phyloP scores from a whole-genome alignment of 345 rosid genomes.

The Brassica cretica region DNA sequence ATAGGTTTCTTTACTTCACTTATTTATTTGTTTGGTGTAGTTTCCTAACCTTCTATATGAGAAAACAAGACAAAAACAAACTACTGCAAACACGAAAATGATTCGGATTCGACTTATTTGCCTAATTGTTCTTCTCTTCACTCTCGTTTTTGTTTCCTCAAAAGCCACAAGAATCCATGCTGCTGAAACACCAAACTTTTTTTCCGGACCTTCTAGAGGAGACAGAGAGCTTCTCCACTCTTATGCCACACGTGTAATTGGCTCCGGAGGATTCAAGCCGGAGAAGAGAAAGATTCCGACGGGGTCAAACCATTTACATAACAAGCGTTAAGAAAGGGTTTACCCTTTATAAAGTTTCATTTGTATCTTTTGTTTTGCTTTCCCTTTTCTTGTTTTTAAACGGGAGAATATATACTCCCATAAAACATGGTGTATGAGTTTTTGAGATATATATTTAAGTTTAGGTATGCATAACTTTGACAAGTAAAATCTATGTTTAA shows the following conservation, averaged over 20 bases:
- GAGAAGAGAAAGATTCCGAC: constrained; percentile 36
- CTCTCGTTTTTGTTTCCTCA: constrained; percentile 1
- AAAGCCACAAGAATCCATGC: constrained; percentile 15
- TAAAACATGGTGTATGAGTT: not conserved
- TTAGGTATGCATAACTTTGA: not conserved
- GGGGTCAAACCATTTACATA: constrained; percentile 38
- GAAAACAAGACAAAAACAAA: not conserved
- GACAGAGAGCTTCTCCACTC: constrained; percentile 8
- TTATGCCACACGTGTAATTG: constrained; percentile 3
- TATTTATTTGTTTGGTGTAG: not conserved
- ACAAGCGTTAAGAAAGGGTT: constrained; percentile 22
- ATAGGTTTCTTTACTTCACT: not conserved
- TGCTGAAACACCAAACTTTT: constrained; percentile 5
- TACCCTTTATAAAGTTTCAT: not conserved
- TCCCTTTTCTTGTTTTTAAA: not conserved
- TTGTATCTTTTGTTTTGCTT: not conserved
- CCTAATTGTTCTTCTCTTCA: constrained; percentile 17
- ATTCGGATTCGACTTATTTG: constrained; percentile 14
- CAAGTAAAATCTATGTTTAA: too few species aligned
- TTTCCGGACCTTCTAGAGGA: constrained; percentile 25
- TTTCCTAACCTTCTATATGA: not conserved
- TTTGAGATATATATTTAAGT: not conserved
- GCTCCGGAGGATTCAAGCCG: constrained; percentile 17
- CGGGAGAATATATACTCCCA: not conserved
- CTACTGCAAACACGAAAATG: not conserved